A percentile compares a stretch with the other conserved stretches of the same genome.
These are phyloP conservation scores for Cystobasidiaceae sp. DNA, from an alignment of 1,284 basidiomycete species.

Conservation along the genomic window DNA sequence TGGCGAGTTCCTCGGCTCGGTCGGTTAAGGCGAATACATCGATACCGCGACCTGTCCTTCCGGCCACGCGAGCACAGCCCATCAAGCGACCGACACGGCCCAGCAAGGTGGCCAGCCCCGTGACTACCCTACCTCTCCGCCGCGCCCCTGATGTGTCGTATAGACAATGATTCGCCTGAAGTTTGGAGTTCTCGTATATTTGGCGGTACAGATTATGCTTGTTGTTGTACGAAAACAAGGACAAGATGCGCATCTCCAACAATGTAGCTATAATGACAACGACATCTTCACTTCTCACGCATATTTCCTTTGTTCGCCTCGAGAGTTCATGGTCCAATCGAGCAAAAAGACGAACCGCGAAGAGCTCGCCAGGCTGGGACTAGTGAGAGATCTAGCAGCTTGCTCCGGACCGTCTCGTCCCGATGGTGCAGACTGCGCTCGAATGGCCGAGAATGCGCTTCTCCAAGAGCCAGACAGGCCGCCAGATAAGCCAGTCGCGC, in stretches of 20 bases:
- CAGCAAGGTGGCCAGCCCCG: too few species aligned
- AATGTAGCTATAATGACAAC: too few species aligned
- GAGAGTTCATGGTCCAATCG: constrained; percentile 21
- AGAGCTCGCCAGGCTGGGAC: constrained; percentile 8
- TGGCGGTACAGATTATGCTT: too few species aligned
- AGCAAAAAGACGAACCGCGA: constrained; percentile 27
- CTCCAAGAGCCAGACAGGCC: constrained; percentile 11
- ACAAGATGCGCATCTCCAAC: too few species aligned
- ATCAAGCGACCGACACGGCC: background rate
- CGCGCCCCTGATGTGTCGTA: too few species aligned
- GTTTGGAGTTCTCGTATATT: too few species aligned
- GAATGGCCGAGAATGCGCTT: constrained; percentile 23
- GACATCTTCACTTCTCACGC: background rate
- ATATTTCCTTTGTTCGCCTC: constrained; percentile 22
- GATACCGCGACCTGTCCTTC: too few species aligned
- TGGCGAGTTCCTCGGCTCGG: background rate
- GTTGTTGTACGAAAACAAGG: background rate
- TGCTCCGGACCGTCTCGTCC: background rate
- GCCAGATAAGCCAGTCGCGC: too few species aligned
- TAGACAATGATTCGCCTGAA: too few species aligned
- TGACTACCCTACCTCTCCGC: too few species aligned
- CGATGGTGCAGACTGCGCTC: background rate
- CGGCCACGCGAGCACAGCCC: background rate
- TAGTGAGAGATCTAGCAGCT: background rate
- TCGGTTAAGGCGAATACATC: background rate